These are phyloP conservation scores for Lomentospora prolificans DNA, from an alignment of 2,329 filamentous ascomycete genomes.

Conservation along the genomic window DNA sequence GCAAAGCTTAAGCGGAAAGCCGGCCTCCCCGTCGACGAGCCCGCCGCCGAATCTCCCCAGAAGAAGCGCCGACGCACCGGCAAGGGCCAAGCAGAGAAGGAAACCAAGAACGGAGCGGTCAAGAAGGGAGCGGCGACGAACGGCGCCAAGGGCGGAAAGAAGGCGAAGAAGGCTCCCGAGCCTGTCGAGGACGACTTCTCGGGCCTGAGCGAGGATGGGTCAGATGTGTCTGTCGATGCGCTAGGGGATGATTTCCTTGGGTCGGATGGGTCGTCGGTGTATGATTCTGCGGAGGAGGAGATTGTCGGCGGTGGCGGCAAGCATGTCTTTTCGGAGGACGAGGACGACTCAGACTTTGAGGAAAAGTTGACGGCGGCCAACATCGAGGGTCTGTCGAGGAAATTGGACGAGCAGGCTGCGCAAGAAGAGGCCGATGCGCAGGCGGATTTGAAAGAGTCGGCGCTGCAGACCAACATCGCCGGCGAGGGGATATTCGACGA, in stretches of 20 bases:
- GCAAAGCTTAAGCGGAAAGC: conserved; percentile 80
- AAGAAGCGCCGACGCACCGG: conserved; percentile 47
- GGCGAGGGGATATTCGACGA: conserved; percentile 42
- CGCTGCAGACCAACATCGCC: conserved; percentile 87
- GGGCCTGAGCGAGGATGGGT: conserved; percentile 30
- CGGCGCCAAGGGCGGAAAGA: conserved; percentile 16
- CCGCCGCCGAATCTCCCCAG: conserved; percentile 46
- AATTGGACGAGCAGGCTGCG: conserved; percentile 68
- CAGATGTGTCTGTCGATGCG: conserved; percentile 30
- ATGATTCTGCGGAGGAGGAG: conserved; percentile 62
- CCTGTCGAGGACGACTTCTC: conserved; percentile 23
- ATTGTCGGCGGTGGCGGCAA: conserved; percentile 33
- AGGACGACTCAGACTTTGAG: conserved; percentile 78
- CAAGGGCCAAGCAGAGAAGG: conserved; percentile 24
- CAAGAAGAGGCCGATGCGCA: conserved; percentile 75
- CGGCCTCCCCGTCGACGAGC: conserved; percentile 53
- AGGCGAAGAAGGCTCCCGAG: conserved; percentile 21
- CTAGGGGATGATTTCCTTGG: conserved; percentile 52
- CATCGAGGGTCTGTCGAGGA: conserved; percentile 81
- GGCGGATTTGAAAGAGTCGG: conserved; percentile 74
- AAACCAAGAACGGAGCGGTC: conserved; percentile 19
- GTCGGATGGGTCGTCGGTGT: conserved; percentile 47
- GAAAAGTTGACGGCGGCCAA: conserved; percentile 91
- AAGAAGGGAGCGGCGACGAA: conserved; percentile 22
- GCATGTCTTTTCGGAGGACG: conserved; percentile 90